A percentile compares a stretch with the other conserved stretches of the same genome.
These are phyloP conservation scores for Entomortierella parvispora DNA, from an alignment of 192 early-diverging fungal species.

Conservation along the genomic window DNA sequence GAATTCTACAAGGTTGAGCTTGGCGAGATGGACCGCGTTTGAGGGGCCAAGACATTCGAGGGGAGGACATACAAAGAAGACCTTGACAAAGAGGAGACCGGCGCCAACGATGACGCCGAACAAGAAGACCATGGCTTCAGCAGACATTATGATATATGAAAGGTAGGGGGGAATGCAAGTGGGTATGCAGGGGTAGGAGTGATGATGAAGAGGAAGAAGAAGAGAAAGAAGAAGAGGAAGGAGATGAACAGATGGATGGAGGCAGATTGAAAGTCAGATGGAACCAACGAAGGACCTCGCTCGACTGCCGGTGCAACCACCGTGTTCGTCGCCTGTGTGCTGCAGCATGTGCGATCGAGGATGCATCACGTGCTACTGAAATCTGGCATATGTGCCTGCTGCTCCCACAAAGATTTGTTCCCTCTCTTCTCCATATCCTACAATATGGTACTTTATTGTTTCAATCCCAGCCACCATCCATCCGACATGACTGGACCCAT, in stretches of 20 bases:
- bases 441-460: slow-evolving; percentile 4
- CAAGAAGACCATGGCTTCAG: slow-evolving; percentile 83
- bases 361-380: background rate
- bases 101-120: slow-evolving; percentile 95
- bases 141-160: slow-evolving; percentile 60
- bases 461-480: background rate
- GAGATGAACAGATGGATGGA: background rate
- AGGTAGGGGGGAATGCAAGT: no score
- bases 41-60: background rate
- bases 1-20: background rate
- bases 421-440: no score
- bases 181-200: background rate
- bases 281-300: background rate
- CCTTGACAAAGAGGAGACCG: slow-evolving; percentile 91
- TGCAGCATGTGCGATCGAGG: no score
- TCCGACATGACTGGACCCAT: slow-evolving; percentile 22
- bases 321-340: background rate
- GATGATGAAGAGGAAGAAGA: background rate
- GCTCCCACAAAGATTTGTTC: no score
- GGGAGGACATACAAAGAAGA: slow-evolving; percentile 87
- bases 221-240: background rate
- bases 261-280: background rate
- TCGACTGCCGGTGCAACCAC: background rate
- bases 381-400: background rate
- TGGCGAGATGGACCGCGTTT: background rate